Conservation (phyloP, 2,329 filamentous ascomycete genomes). For the Penicillium sp. region DNA sequence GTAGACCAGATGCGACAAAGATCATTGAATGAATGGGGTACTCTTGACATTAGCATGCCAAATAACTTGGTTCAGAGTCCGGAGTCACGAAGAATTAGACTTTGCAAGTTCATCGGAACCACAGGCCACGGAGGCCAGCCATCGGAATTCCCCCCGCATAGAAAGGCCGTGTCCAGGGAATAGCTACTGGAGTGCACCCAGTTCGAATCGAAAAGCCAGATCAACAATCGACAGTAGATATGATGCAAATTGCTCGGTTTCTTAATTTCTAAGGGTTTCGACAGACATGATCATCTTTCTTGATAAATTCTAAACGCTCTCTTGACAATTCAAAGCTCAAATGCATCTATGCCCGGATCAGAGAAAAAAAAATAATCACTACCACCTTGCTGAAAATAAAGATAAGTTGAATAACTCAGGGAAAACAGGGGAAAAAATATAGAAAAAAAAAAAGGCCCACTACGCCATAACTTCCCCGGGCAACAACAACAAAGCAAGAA, state of each 20-base stretch:
- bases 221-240: too few relatives aligned
- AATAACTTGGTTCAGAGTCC: too few relatives aligned
- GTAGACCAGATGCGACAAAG: too few relatives aligned
- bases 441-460: not conserved
- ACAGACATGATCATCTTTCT: too few relatives aligned
- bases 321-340: conserved; percentile 13
- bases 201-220: too few relatives aligned
- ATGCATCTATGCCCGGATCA: conserved; percentile 17
- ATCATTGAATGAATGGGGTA: too few relatives aligned
- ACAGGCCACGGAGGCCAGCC: not conserved
- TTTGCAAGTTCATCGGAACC: not conserved
- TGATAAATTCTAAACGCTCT: not conserved
- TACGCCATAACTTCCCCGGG: not conserved
- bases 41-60: too few relatives aligned
- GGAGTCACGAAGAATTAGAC: not conserved
- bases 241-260: too few relatives aligned
- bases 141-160: too few relatives aligned
- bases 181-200: too few relatives aligned
- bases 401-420: not conserved
- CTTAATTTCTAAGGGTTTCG: too few relatives aligned
- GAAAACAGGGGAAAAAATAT: not conserved
- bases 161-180: too few relatives aligned
- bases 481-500: not conserved
- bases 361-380: not conserved
- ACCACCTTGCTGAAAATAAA: not conserved